Evolutionary conservation across 2,329 filamentous ascomycete genomes (phyloP).

Genomic region (Tolypocladium album): DNA sequence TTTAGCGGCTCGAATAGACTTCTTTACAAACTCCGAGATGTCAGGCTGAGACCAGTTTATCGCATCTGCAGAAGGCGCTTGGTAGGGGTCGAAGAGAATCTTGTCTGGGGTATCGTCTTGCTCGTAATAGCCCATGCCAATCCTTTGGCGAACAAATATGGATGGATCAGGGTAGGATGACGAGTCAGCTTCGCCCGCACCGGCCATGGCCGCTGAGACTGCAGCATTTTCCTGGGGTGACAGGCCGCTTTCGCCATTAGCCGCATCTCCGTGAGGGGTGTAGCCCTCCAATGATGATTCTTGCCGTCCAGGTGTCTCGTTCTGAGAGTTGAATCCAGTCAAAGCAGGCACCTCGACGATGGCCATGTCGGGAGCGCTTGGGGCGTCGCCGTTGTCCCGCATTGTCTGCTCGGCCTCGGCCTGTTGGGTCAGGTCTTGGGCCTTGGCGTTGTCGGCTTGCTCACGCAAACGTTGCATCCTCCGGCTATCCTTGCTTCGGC

Average conservation of each 20-base stretch:
- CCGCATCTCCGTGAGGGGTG: background rate
- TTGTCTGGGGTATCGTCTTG: slow-evolving; percentile 46
- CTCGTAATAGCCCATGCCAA: slow-evolving; percentile 52
- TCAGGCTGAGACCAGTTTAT: slow-evolving; percentile 32
- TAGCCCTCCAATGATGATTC: slow-evolving; percentile 3
- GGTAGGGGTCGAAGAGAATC: slow-evolving; percentile 50
- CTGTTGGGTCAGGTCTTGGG: slow-evolving; percentile 29
- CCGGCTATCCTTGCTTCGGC: slow-evolving; percentile 44
- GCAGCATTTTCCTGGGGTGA: slow-evolving; percentile 1
- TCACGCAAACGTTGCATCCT: slow-evolving; percentile 46
- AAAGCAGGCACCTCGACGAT: background rate
- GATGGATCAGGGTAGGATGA: slow-evolving; percentile 39
- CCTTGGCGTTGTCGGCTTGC: slow-evolving; percentile 47
- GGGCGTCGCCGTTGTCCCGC: slow-evolving; percentile 6
- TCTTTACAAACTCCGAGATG: slow-evolving; percentile 43
- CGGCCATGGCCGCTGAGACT: slow-evolving; percentile 7
- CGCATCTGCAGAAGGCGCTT: slow-evolving; percentile 36
- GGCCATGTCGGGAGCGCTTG: background rate
- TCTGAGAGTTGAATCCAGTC: slow-evolving; percentile 19
- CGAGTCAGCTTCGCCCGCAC: slow-evolving; percentile 17
- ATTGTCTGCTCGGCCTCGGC: slow-evolving; percentile 14
- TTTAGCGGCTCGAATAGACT: slow-evolving; percentile 41
- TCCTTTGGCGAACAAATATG: slow-evolving; percentile 33
- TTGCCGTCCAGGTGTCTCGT: slow-evolving; percentile 17
- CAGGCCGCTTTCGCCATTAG: slow-evolving; percentile 5